These are phyloP conservation scores for Sideroxylon spinosum DNA, from an alignment of 179 eudicot species.

Conservation along the genomic window DNA sequence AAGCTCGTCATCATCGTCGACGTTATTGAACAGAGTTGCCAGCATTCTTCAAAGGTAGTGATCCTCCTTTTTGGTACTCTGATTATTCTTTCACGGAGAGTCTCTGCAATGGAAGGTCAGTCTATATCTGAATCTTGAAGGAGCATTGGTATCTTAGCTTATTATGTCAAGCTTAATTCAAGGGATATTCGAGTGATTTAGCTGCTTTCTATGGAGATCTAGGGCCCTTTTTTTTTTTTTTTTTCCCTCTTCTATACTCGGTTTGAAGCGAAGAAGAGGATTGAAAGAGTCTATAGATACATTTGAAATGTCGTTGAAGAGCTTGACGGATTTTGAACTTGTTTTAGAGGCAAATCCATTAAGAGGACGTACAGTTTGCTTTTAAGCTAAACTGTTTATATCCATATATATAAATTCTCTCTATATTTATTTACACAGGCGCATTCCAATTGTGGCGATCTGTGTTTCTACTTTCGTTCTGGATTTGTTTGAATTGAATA, in stretches of 20 bases:
- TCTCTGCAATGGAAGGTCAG: background rate
- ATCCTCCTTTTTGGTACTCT: background rate
- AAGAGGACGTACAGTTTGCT: background rate
- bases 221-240: background rate
- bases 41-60: background rate
- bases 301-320: slow-evolving; percentile 7
- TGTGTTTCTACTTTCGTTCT: background rate
- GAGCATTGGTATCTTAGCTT: background rate
- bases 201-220: background rate
- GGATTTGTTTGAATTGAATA: background rate
- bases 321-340: background rate
- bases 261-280: slow-evolving; percentile 1
- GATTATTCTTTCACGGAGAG: background rate
- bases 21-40: slow-evolving; percentile 51
- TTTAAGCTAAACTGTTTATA: background rate
- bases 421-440: background rate
- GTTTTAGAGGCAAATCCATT: background rate
- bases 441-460: background rate
- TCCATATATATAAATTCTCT: background rate
- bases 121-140: background rate
- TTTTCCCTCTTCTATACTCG: too few species aligned
- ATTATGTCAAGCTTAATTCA: background rate
- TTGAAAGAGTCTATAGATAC: background rate
- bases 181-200: background rate
- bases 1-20: slow-evolving; percentile 72